Evolutionary conservation across 2,329 filamentous ascomycete species (phyloP), one percentile per base, ranked within the genome.

Genomic region (Aspergillus amoenus): DNA sequence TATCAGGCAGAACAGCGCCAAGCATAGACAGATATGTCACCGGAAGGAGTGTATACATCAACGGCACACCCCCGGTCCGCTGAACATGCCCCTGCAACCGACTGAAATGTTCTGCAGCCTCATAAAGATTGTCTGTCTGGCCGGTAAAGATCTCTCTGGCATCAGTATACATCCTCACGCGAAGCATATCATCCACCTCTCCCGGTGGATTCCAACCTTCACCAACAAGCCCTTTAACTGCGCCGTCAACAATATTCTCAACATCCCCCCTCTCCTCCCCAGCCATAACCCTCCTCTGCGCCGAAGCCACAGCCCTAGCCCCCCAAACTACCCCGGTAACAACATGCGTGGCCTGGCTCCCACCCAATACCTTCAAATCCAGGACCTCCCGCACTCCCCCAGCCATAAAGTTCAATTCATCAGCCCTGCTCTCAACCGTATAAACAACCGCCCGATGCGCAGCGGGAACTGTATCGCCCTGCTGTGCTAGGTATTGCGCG

Each of bases 311-410:
- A 2, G 48, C 43, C 15, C 48, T 34, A 3, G 41, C 45, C 8
- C 54, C 54, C 41, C 43, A 56, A 5, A 32, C 46, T 8, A 56
- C 47, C n/a, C 54, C 54, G 7, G 48, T 56, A 17, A 56, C 22
- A 7, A 56, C 54, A 34, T 56, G 54, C 13, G 54, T 56, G 18
- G 47, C 54, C 4, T 21, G 22, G 5, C 17, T 32, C 17, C 17
- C 9, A 11, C 9, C 12, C 11, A 56, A 21, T 2, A 30, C 32
- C 4, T 41, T 34, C 4, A 52, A 24, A n/a, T 56, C 42, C 5
- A 56, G 41, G n/a, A 21, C 13, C 17, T 50, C 52, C 2, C 52
- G 24, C 18, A 27, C 13, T n/a, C 32, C 21, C 6, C 39, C 52
- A 13, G 5, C 5, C 46, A 55, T 37, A 17, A 55, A 55, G n/a